Percentiles rank a stretch among this genome's conserved stretches.
These are phyloP conservation scores for Cryptosporidium bovis DNA, from an alignment of 169 alveolate species.

Conservation along the genomic window DNA sequence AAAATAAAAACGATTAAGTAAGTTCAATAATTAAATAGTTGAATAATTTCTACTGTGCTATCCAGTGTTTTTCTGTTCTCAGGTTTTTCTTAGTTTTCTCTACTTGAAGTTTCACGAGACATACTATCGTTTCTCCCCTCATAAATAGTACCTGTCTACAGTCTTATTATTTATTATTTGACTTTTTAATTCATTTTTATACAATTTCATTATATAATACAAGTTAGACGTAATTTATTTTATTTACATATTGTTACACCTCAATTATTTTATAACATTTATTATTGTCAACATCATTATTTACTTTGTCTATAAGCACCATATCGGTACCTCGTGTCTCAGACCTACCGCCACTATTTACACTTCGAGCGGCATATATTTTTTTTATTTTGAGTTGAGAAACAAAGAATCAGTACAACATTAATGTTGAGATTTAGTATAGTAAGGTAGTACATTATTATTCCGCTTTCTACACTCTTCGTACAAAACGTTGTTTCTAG, in stretches of 20 bases:
- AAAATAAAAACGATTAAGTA: conserved; percentile 4
- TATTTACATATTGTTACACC: not conserved
- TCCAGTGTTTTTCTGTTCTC: not conserved
- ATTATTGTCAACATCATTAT: not conserved
- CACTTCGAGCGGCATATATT: too few relatives aligned
- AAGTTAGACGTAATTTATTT: conserved; percentile 14
- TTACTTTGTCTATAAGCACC: not conserved
- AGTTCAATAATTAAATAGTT: conserved; percentile 11
- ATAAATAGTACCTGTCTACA: conserved; percentile 50
- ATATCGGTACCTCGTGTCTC: too few relatives aligned
- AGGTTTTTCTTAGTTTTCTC: not conserved
- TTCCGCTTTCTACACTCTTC: too few relatives aligned
- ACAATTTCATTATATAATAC: not conserved
- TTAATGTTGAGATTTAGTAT: too few relatives aligned
- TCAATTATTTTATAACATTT: not conserved
- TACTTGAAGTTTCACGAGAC: conserved; percentile 18
- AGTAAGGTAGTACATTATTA: too few relatives aligned
- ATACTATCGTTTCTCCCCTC: conserved; percentile 59
- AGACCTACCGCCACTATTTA: too few relatives aligned
- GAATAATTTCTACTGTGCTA: not conserved
- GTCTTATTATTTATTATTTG: not conserved
- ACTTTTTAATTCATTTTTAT: conserved; percentile 12
- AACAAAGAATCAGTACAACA: too few relatives aligned
- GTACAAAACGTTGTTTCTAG: too few relatives aligned
- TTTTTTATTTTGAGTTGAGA: too few relatives aligned